Evolutionary conservation across 169 alveolate species (phyloP), one percentile per base, ranked within the genome.

Genomic region (Plasmodium relictum): DNA sequence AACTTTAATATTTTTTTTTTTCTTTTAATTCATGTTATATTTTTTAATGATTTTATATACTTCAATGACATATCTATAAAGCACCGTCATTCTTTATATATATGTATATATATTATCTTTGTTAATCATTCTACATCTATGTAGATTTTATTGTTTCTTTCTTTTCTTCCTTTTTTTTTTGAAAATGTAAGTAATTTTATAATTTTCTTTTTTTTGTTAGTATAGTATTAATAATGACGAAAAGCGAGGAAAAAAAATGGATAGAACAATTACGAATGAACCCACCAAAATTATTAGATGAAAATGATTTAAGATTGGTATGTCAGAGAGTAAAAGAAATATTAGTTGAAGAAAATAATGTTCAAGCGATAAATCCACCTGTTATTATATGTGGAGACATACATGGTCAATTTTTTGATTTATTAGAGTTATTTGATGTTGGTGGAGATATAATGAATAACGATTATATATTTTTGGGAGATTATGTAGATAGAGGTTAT

Each of bases 401-500:
- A 52, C 99, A 98, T 89, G 99, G 99, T 20, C 98, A 98, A 91
- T 98, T 97, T 93, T 96, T 96, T 88, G 99, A 98, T 92, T 95
- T 98, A 86, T 95, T 97, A 95, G 97, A 97, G 95, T 91, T 98
- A 93, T 93, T 98, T 89, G 97, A 96, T 89, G 96, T 97, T 2
- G 99, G 88, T 14, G 78, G 93, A 24, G 93, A 94, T 61, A 95
- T 91, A 66, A 97, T 94, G 87, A 96, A 97, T 74, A 96, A 99
- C 39, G 98, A 98, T 91, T 98, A 98, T 88, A 88, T 98, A 74
- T 99, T 99, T 94, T 91, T 99, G 92, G 99, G 99, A 48, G 99
- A 99, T 93, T 99, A 97, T 88, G 99, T 99, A 9, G 99, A 99
- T 94, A 93, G 99, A 86, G 99, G 99, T 73, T 97, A 97, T 89